Evolutionary conservation across 2,329 filamentous ascomycete genomes (phyloP).

Genomic region (Aspergillus proliferans): DNA sequence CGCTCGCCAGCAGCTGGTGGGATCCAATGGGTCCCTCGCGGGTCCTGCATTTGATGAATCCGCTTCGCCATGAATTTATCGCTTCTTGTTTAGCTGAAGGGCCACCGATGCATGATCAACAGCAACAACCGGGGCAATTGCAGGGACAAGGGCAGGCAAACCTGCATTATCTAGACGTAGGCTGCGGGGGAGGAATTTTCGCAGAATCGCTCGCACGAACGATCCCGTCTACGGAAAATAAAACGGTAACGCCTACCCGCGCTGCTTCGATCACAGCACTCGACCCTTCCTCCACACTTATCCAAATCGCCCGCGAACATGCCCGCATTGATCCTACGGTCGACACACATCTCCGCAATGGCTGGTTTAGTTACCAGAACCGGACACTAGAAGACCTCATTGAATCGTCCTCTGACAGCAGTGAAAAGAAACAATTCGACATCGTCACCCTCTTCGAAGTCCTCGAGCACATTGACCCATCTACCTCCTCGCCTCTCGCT

Average conservation of each 20-base stretch:
- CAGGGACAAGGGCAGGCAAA: neutral
- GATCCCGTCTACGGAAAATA: constrained; percentile 20
- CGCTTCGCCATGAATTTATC: constrained; percentile 90
- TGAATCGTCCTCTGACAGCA: constrained; percentile 6
- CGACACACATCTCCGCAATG: constrained; percentile 43
- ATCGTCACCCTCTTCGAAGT: constrained; percentile 89
- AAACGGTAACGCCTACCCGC: constrained; percentile 26
- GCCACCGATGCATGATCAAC: constrained; percentile 31
- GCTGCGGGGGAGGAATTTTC: constrained; percentile 94
- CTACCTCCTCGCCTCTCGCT: constrained; percentile 64
- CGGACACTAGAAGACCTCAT: constrained; percentile 62
- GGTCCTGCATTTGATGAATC: constrained; percentile 96
- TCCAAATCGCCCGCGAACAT: constrained; percentile 65
- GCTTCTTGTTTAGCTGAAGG: constrained; percentile 59
- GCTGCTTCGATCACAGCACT: constrained; percentile 41
- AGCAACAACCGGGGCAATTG: neutral
- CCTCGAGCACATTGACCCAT: constrained; percentile 80
- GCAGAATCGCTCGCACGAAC: constrained; percentile 58
- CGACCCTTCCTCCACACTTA: constrained; percentile 39
- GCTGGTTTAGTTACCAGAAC: constrained; percentile 63
- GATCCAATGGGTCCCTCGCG: constrained; percentile 88
- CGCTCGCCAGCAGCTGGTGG: constrained; percentile 93
- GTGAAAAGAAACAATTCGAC: constrained; percentile 53
- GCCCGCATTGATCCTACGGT: constrained; percentile 68
- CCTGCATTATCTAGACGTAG: constrained; percentile 73